Percentiles rank a stretch among this genome's conserved stretches.
phyloP scores from a whole-genome alignment of 495 filamentous ascomycete species.

The Cairneyella variabilis region DNA sequence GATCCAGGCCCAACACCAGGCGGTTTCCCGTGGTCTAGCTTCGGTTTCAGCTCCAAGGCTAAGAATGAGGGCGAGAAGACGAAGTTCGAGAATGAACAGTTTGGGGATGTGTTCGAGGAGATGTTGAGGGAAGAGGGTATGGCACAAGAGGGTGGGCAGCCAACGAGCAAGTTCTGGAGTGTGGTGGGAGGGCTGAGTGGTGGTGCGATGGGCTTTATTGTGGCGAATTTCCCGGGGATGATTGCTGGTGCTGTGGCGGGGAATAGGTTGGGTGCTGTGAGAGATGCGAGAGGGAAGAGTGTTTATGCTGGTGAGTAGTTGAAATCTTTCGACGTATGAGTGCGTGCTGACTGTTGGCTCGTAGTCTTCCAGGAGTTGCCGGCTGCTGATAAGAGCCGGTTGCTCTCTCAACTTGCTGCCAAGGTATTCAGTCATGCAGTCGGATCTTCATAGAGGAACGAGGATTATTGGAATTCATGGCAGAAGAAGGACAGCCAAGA shows the following conservation, averaged over 20 bases:
- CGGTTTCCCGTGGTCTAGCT: conserved; percentile 58
- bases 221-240: conserved; percentile 85
- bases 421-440: conserved; percentile 60
- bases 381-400: conserved; percentile 68
- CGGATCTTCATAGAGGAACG: conserved; percentile 3
- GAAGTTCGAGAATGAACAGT: conserved; percentile 66
- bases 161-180: conserved; percentile 79
- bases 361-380: conserved; percentile 71
- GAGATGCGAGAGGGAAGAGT: conserved; percentile 90
- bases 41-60: conserved; percentile 47
- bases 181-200: conserved; percentile 82
- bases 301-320: conserved; percentile 65
- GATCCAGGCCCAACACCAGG: conserved; percentile 31
- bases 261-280: conserved; percentile 80
- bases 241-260: conserved; percentile 90
- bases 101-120: conserved; percentile 91
- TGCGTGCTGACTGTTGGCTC: background rate
- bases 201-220: conserved; percentile 89
- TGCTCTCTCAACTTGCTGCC: conserved; percentile 71
- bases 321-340: background rate
- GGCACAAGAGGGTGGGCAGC: conserved; percentile 52
- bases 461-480: background rate
- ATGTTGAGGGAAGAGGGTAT: conserved; percentile 95
- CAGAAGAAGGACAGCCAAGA: background rate
- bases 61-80: conserved; percentile 42